Evolutionary conservation across 768 basidiomycete species (phyloP), one percentile per base, ranked within the genome.

Genomic region (Dendrothele bispora): DNA sequence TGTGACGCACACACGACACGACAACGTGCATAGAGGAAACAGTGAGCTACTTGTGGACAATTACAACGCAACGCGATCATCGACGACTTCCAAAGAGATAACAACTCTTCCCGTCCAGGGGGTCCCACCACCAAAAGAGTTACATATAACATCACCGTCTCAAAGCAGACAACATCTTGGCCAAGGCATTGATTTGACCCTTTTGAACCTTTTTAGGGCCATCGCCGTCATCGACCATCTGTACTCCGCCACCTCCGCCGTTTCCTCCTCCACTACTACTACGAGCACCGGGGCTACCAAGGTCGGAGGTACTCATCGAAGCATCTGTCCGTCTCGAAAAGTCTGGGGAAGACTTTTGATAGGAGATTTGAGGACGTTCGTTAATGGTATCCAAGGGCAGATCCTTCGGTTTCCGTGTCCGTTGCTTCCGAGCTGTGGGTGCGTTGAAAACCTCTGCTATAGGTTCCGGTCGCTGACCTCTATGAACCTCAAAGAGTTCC

Each of bases 91-190:
- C n/a, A n/a, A 28, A 17, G 43, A 45, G 15, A 45, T 11, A 20
- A 35, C 32, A 45, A 45, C 27, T 34, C 15, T 8, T 28, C 22
- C 5, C 15, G 4, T 28, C 41, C 41, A 28, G 6, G 30, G n/a
- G n/a, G n/a, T 34, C 11, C 30, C n/a, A n/a, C n/a, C 11, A 34
- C n/a, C 11, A 34, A 34, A 14, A 15, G 4, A n/a, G n/a, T n/a
- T n/a, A n/a, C n/a, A n/a, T n/a, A n/a, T n/a, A 45, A 24, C 41
- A 22, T 76, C 63, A 88, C 60, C 84, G 84, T 60, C 86, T 77
- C 67, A 90, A 66, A 43, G 87, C 86, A 48, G 84, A 90, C 49
- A 94, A 72, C 89, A 95, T 91, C 83, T 94, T 94, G 49, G 91
- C 91, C 58, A 95, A 74, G 34, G 89, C 80, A 59, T 85, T 84